Percentiles rank a stretch among this genome's conserved stretches.
Conservation (phyloP, 2,329 filamentous ascomycete species). For the Hansfordia pulvinata region DNA sequence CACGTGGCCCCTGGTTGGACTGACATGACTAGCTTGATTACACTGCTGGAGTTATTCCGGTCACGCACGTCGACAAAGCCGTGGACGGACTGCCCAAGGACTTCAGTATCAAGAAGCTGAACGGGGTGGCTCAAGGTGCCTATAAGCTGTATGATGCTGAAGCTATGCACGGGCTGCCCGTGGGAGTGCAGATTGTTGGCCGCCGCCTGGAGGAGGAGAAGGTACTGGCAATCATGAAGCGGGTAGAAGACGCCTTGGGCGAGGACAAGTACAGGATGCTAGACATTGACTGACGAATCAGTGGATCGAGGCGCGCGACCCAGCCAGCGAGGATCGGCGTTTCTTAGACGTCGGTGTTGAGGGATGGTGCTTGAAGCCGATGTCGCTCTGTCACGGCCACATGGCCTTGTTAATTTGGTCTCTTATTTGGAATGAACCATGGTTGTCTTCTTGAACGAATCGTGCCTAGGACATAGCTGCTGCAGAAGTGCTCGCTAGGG, state of each 20-base stretch:
- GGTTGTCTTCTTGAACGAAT: too few species aligned
- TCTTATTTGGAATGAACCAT: too few species aligned
- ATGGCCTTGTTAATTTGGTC: too few species aligned
- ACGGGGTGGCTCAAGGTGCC: slow-evolving; percentile 68
- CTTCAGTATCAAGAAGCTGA: slow-evolving; percentile 51
- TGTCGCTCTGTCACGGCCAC: too few species aligned
- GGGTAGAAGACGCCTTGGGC: slow-evolving; percentile 60
- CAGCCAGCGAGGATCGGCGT: too few species aligned
- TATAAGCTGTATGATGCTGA: slow-evolving; percentile 75
- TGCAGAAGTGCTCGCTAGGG: too few species aligned
- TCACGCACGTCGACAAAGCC: slow-evolving; percentile 66
- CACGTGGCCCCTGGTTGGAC: too few species aligned
- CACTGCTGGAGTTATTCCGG: slow-evolving; percentile 65
- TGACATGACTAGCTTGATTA: slow-evolving; percentile 89
- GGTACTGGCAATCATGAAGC: slow-evolving; percentile 68
- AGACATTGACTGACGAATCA: slow-evolving; percentile 25
- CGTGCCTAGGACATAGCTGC: too few species aligned
- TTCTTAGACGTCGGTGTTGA: too few species aligned
- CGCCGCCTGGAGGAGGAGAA: slow-evolving; percentile 76
- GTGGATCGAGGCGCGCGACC: too few species aligned
- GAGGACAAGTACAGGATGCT: slow-evolving; percentile 38
- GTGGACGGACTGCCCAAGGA: slow-evolving; percentile 50
- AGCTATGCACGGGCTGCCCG: slow-evolving; percentile 78
- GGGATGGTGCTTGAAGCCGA: too few species aligned
- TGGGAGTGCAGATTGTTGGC: slow-evolving; percentile 75